Base-by-base conservation (phyloP, 768 basidiomycete species). In the Calocera cornea region DNA sequence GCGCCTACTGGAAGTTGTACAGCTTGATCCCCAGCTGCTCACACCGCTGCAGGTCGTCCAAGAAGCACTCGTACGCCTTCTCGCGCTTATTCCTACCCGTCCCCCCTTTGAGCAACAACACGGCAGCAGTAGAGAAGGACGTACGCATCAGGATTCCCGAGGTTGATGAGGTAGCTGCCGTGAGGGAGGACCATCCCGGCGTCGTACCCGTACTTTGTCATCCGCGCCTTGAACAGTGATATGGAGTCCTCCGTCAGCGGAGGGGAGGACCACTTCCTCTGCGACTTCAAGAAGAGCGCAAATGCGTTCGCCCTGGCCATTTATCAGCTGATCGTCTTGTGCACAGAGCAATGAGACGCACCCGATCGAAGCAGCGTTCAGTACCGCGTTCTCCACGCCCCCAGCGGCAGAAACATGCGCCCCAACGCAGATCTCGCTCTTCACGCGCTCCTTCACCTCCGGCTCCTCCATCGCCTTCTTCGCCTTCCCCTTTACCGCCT, bases 1-100 rank as follows among this genome's bases (percentile, higher is more conserved):
- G 17, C 16, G 81, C 89, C 41, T 67, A 92, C 92, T 94, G 92
- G 74, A 93, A 91, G 73, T 94, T 93, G 75, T 90, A 93, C 3
- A 87, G 74, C 66, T 79, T 77, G 22, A 94, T 79, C 0, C 87
- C 91, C 19, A 95, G 82, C 68, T 81, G 80, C 71, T 92, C 88
- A 72, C 90, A 92, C 64, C 92, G 79, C 73, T 82, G 80, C 29
- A 94, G 77, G 68, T 95, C 92, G 67, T 94, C 92, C 8, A 92
- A 71, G 74, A 95, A 93, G 73, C 91, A 93, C 22, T 82, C 80
- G 68, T 86, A 91, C 0, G 86, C 86, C 70, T 89, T 88, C 70
- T 84, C 80, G 0, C 88, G 82, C 68, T 88, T 90, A 24, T 79
- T 79, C 8, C 87, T 89, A 50, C 2, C 14, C 27, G 1, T n/a